Conservation (phyloP, 257 asterid genomes). For the Solanum gandarillasii region DNA sequence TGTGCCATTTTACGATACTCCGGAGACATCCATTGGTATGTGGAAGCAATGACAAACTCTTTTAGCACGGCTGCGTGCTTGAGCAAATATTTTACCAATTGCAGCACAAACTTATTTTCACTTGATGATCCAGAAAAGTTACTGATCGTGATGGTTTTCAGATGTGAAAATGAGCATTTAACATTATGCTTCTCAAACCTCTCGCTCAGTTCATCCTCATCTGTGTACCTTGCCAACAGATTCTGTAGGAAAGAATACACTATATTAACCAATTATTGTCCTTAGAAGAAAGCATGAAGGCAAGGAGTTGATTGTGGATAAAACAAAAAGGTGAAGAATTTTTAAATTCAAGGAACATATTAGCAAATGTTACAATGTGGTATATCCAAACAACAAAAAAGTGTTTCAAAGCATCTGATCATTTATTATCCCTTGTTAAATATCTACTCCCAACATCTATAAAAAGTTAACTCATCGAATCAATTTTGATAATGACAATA, state of each 20-base stretch:
- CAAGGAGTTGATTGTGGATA: no score
- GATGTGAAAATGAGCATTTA: neutral
- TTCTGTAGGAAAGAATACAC: neutral
- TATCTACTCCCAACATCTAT: neutral
- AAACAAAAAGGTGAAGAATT: no score
- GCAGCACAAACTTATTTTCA: neutral
- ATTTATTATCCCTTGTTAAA: neutral
- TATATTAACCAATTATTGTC: neutral
- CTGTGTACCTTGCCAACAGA: neutral
- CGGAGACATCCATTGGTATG: neutral
- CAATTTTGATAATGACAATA: neutral
- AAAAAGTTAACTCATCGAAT: neutral
- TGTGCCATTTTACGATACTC: neutral
- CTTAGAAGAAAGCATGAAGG: no score
- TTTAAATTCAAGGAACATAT: no score
- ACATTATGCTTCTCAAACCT: neutral
- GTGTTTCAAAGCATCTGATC: neutral
- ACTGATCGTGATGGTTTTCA: neutral
- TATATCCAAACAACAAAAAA: neutral
- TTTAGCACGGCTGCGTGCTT: neutral
- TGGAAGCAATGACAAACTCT: neutral
- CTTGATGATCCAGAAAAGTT: neutral
- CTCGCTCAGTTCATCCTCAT: neutral
- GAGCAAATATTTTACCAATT: neutral
- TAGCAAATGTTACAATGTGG: no score